Percentiles rank a stretch among this genome's conserved stretches.
These are phyloP conservation scores for Dipodascus geniculatus DNA, from an alignment of 805 yeast species.

Conservation along the genomic window DNA sequence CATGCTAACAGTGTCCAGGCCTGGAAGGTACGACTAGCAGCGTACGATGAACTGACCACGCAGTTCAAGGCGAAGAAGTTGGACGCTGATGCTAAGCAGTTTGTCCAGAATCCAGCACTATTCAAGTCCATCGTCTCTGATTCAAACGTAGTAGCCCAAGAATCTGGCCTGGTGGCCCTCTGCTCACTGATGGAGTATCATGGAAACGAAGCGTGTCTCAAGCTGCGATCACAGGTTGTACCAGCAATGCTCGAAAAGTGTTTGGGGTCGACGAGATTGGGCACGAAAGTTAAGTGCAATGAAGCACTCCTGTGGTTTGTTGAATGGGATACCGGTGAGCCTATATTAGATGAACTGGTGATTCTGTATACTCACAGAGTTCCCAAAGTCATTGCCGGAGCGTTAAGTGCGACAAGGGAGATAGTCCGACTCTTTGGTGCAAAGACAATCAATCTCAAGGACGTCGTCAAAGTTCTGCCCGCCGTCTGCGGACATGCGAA, in stretches of 20 bases:
- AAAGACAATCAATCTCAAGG: slow-evolving; percentile 42
- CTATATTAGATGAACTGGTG: slow-evolving; percentile 52
- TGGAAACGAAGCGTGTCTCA: slow-evolving; percentile 31
- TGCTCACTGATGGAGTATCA: slow-evolving; percentile 45
- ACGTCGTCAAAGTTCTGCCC: slow-evolving; percentile 45
- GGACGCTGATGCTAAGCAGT: slow-evolving; percentile 42
- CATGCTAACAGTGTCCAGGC: slow-evolving; percentile 19
- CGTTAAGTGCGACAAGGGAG: slow-evolving; percentile 42
- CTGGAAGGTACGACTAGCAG: slow-evolving; percentile 81
- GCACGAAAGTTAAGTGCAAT: slow-evolving; percentile 53
- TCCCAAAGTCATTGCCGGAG: slow-evolving; percentile 71
- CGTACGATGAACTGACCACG: slow-evolving; percentile 55
- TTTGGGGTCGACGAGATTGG: slow-evolving; percentile 58
- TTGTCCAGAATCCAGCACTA: slow-evolving; percentile 41
- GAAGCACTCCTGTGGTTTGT: slow-evolving; percentile 52
- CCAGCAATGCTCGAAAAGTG: slow-evolving; percentile 66
- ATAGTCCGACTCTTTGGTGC: slow-evolving; percentile 57
- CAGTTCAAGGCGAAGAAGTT: slow-evolving; percentile 38
- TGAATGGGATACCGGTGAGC: slow-evolving; percentile 56
- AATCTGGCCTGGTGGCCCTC: slow-evolving; percentile 55
- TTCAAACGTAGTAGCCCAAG: slow-evolving; percentile 88
- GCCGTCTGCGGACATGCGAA: slow-evolving; percentile 79
- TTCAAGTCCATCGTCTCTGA: slow-evolving; percentile 57
- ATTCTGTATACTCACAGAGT: slow-evolving; percentile 52
- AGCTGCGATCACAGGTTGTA: slow-evolving; percentile 10